A percentile compares a stretch with the other conserved stretches of the same genome.
Conservation (phyloP, 2,329 filamentous ascomycete species). For the Emericellopsis atlantica region DNA sequence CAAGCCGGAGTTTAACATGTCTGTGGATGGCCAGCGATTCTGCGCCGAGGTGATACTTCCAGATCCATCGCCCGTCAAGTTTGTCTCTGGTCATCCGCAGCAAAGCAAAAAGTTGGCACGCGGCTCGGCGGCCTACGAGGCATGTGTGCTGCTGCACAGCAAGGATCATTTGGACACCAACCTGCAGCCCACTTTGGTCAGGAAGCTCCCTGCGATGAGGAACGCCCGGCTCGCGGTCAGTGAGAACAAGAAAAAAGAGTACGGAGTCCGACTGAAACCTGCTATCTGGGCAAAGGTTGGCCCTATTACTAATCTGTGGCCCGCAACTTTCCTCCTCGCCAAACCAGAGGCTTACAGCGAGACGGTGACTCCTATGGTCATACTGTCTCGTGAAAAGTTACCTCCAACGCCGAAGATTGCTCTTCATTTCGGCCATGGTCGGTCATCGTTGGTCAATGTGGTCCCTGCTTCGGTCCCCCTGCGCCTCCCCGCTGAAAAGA, state of each 20-base stretch:
- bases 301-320: constrained; percentile 35
- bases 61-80: constrained; percentile 56
- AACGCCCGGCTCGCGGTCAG: constrained; percentile 78
- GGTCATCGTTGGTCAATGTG: constrained; percentile 44
- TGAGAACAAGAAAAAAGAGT: constrained; percentile 60
- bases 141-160: constrained; percentile 58
- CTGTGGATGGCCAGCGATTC: constrained; percentile 43
- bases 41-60: constrained; percentile 72
- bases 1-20: constrained; percentile 46
- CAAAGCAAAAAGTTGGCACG: constrained; percentile 67
- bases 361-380: constrained; percentile 48
- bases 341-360: constrained; percentile 43
- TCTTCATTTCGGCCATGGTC: constrained; percentile 57
- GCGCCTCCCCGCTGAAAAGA: constrained; percentile 21
- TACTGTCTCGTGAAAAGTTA: constrained; percentile 57
- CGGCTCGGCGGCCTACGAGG: constrained; percentile 77
- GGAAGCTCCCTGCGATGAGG: constrained; percentile 65
- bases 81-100: constrained; percentile 49
- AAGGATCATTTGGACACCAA: constrained; percentile 58
- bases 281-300: constrained; percentile 49
- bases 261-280: constrained; percentile 71
- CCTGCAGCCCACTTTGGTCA: constrained; percentile 61
- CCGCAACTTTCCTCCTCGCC: constrained; percentile 47
- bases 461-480: constrained; percentile 25
- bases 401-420: constrained; percentile 55